Conservation (phyloP, 1,139 yeast species). For the Diutina mesorugosa region DNA sequence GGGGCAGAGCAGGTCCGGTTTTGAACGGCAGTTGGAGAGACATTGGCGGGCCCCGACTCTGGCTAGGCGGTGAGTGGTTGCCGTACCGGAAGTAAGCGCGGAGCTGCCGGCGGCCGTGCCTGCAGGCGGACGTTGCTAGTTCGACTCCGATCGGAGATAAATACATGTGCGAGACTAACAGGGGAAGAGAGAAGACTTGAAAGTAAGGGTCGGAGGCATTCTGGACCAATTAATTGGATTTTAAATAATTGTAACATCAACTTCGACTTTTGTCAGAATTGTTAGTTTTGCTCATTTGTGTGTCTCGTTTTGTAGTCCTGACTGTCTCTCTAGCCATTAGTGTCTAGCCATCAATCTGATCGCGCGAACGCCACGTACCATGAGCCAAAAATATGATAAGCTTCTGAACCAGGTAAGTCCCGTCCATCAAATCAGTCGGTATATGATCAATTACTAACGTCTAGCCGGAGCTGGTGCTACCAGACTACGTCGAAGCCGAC, state of each 20-base stretch:
- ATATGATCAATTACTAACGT: not conserved
- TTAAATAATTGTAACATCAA: too few relatives aligned
- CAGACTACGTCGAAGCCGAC: conserved; percentile 1
- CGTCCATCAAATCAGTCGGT: not conserved
- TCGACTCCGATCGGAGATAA: not conserved
- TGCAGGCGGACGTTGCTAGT: too few relatives aligned
- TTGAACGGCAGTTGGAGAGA: conserved; percentile 28
- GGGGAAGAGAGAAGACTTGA: too few relatives aligned
- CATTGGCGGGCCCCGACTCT: not conserved
- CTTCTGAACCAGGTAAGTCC: not conserved
- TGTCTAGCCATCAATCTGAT: not conserved
- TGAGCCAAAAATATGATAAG: not conserved
- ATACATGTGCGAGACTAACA: too few relatives aligned
- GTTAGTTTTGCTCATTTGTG: too few relatives aligned
- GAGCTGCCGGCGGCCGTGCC: not conserved
- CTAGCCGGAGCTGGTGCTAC: not conserved
- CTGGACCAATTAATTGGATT: too few relatives aligned
- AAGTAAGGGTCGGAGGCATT: too few relatives aligned
- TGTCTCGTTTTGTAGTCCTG: too few relatives aligned
- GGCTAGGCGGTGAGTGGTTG: not conserved
- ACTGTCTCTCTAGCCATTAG: too few relatives aligned
- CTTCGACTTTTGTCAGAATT: too few relatives aligned
- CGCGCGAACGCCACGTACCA: not conserved
- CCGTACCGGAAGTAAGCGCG: not conserved
- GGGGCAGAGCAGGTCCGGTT: conserved; percentile 46